Evolutionary conservation across 2,329 filamentous ascomycete genomes (phyloP).

Genomic region (Xylaria multiplex): DNA sequence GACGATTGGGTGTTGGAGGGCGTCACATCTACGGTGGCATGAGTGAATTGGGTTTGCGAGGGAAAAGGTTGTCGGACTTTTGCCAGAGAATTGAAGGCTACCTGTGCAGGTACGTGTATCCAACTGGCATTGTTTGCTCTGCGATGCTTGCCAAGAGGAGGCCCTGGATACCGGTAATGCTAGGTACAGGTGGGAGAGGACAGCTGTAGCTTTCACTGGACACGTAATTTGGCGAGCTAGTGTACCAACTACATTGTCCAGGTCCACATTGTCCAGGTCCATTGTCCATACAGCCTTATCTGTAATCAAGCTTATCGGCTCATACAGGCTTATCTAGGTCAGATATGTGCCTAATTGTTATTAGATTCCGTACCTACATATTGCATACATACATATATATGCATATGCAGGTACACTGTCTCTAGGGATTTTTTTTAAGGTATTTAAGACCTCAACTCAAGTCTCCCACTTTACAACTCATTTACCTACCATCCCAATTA

Average conservation of each 20-base stretch:
- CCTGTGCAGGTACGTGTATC: slow-evolving; percentile 12
- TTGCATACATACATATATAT: no score
- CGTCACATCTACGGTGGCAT: slow-evolving; percentile 44
- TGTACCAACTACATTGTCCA: neutral
- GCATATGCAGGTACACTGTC: no score
- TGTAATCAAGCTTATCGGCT: neutral
- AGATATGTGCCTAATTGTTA: neutral
- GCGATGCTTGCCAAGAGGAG: slow-evolving; percentile 27
- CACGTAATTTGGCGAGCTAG: slow-evolving; percentile 19
- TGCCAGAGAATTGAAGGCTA: slow-evolving; percentile 12
- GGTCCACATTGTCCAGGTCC: no score
- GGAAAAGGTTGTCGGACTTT: neutral
- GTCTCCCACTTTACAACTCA: no score
- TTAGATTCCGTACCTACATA: neutral
- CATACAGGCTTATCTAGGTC: neutral
- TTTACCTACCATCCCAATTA: no score
- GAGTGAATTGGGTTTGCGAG: slow-evolving; percentile 21
- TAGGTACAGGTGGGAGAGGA: slow-evolving; percentile 40
- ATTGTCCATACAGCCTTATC: neutral
- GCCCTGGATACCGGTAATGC: slow-evolving; percentile 1
- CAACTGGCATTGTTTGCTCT: slow-evolving; percentile 21
- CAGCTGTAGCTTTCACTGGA: slow-evolving; percentile 46
- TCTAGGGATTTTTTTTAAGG: no score
- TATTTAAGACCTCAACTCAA: no score
- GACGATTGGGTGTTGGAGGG: slow-evolving; percentile 34